Evolutionary conservation across 2,329 filamentous ascomycete species (phyloP), one percentile per base, ranked within the genome.

Genomic region (Madurella mycetomatis): DNA sequence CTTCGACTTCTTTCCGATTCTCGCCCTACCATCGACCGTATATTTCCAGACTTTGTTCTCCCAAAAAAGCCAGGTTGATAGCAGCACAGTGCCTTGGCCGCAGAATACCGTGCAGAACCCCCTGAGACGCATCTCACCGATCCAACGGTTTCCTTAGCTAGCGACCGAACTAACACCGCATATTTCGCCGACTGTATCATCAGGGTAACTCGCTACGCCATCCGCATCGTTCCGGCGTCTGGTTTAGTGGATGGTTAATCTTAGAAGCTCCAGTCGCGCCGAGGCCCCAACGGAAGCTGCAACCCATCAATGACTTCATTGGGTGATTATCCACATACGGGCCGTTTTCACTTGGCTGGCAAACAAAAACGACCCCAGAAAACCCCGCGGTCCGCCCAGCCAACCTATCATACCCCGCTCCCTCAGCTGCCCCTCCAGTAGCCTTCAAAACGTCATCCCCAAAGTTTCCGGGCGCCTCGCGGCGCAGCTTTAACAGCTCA

Each of bases 401-500:
- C 32, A 43, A 34, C 60, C 51, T 55, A 55, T 57, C 53, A 52
- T 17, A 43, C 32, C 43, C 34, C 25, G 48, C 45, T 47, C 53
- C 46, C 47, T 34, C n/a, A 25, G 39, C 52, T 42, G 31, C 11
- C 12, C 47, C 41, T 41, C 32, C 44, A 32, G 47, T 25, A 61
- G 46, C 59, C 60, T 60, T 41, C 61, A 60, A 58, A 58, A 62
- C 62, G 65, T 62, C 64, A 60, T 54, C 56, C 45, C 45, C 56
- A 63, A 57, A 51, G 48, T 41, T 47, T 25, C 39, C 53, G 53
- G 59, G 62, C 65, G 67, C 65, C 65, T 55, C 58, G 54, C 58
- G 64, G 64, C 64, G 63, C 59, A 59, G 62, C 57, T 60, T 65
- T 60, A 65, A 60, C 58, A 51, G 58, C 47, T 51, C 61, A 51